Conservation (phyloP, 257 asterid genomes). For the Salvia miltiorrhiza region DNA sequence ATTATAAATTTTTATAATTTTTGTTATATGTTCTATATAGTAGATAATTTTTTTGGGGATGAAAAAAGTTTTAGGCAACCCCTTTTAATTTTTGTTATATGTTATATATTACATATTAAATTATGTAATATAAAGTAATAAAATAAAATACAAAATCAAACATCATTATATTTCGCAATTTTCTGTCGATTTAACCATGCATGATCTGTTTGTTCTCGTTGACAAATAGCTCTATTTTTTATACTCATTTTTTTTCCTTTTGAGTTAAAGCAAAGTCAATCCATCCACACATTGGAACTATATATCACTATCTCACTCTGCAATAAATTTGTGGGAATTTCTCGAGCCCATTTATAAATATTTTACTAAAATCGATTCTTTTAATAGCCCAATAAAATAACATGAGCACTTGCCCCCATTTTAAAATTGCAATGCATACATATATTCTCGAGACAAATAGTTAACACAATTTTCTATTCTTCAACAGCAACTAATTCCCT, state of each 20-base stretch:
- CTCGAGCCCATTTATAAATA: slow-evolving; percentile 42
- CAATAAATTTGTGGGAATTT: slow-evolving; percentile 17
- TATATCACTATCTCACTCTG: neutral
- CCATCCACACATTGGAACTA: slow-evolving; percentile 7
- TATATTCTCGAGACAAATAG: slow-evolving; percentile 31
- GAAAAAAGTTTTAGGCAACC: no score
- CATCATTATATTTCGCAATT: no score
- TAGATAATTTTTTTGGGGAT: no score
- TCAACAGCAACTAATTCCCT: neutral
- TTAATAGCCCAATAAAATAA: neutral
- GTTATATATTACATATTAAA: no score
- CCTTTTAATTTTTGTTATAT: no score
- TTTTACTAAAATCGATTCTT: neutral
- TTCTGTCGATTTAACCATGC: neutral
- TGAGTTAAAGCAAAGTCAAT: slow-evolving; percentile 11
- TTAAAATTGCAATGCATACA: slow-evolving; percentile 13
- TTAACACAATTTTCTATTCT: neutral
- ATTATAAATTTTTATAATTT: no score
- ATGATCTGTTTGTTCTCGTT: neutral
- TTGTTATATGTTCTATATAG: no score
- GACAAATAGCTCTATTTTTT: slow-evolving; percentile 1
- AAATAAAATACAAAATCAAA: no score
- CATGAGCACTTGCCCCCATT: neutral
- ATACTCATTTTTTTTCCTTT: neutral
- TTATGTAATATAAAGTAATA: no score